phyloP scores from a whole-genome alignment of 805 yeast genomes.

The Saccharomycopsis babjevae region DNA sequence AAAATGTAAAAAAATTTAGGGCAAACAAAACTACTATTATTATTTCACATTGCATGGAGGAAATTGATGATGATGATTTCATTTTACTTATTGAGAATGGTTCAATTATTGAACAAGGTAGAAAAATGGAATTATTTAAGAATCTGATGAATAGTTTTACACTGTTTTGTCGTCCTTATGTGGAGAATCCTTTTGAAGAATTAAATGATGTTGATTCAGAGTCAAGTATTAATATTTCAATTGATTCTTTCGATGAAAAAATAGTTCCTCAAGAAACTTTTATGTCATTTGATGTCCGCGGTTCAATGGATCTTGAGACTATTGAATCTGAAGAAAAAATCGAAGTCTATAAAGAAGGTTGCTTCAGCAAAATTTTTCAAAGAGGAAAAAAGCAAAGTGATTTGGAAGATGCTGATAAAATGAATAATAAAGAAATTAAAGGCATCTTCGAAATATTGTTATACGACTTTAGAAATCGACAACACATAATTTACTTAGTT shows the following conservation, averaged over 20 bases:
- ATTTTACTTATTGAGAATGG: slow-evolving; percentile 58
- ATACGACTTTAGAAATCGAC: background rate
- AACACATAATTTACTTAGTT: slow-evolving; percentile 20
- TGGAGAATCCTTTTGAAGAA: background rate
- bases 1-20: slow-evolving; percentile 50
- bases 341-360: no score
- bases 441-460: slow-evolving; percentile 4
- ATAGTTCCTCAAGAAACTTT: background rate
- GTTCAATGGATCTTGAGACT: background rate
- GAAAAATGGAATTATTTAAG: slow-evolving; percentile 25
- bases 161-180: slow-evolving; percentile 7
- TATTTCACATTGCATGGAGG: slow-evolving; percentile 66
- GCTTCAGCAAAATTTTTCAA: background rate
- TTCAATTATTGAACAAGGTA: slow-evolving; percentile 35
- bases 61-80: slow-evolving; percentile 46
- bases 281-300: background rate
- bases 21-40: slow-evolving; percentile 63
- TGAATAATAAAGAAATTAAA: background rate
- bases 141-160: background rate
- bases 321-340: background rate
- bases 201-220: background rate
- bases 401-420: background rate
- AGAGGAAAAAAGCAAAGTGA: background rate
- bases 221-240: background rate
- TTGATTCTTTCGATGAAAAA: background rate